Evolutionary conservation across 2,329 filamentous ascomycete species (phyloP).

Genomic region (Talaromyces albobiverticillius): DNA sequence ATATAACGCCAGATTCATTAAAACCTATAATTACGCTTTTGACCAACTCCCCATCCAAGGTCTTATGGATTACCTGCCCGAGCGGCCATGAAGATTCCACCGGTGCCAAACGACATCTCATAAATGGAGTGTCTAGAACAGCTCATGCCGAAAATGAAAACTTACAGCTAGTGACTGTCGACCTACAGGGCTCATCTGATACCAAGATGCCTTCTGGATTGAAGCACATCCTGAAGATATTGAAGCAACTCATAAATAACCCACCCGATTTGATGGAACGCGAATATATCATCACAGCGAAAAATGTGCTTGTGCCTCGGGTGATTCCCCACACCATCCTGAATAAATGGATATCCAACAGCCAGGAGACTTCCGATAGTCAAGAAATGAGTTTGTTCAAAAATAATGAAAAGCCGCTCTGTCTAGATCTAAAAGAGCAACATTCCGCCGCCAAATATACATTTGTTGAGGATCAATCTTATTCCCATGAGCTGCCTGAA

Average conservation of each 20-base stretch:
- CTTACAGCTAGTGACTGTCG: background rate
- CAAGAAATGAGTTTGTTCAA: background rate
- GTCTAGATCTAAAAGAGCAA: too few relatives aligned
- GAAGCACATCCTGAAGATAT: background rate
- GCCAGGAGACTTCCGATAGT: background rate
- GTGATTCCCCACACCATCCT: background rate
- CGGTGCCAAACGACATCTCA: too few relatives aligned
- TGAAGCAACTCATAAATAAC: background rate
- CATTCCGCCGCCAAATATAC: background rate
- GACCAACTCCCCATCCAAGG: too few relatives aligned
- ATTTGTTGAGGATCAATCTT: conserved; percentile 1
- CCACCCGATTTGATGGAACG: background rate
- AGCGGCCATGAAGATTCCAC: too few relatives aligned
- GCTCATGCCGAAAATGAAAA: background rate
- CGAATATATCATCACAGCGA: background rate
- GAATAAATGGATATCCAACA: background rate
- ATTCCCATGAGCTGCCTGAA: background rate
- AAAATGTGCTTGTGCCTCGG: background rate
- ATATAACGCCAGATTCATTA: too few relatives aligned
- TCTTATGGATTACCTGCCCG: too few relatives aligned
- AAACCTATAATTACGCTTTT: too few relatives aligned
- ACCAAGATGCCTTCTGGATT: background rate
- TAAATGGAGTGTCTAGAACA: background rate
- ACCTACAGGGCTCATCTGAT: background rate
- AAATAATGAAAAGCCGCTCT: background rate